Evolutionary conservation across 108 stramenopile genomes (phyloP).

Genomic region (Conticribra weissflogii): DNA sequence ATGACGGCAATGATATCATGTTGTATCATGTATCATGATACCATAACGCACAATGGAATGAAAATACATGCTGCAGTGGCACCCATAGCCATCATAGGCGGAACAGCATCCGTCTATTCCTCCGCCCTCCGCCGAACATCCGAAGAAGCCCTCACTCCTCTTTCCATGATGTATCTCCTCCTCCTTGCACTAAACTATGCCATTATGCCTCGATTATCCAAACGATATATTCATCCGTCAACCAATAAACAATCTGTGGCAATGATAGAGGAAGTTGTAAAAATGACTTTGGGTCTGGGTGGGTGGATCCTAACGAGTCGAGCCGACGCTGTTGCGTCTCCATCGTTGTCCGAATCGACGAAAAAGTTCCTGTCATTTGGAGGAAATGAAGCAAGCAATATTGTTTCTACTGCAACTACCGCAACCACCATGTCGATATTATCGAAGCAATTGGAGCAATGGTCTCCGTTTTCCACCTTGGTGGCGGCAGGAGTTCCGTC

Average conservation of each 20-base stretch:
- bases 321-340: not conserved
- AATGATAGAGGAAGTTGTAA: conserved; percentile 65
- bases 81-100: conserved; percentile 40
- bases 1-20: too few species aligned
- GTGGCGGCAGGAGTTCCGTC: conserved; percentile 80
- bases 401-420: not conserved
- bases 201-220: conserved; percentile 77
- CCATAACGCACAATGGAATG: too few species aligned
- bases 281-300: conserved; percentile 53
- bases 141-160: conserved; percentile 34
- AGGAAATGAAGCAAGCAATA: not conserved
- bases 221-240: conserved; percentile 59
- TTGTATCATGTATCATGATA: too few species aligned
- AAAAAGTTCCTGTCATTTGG: not conserved
- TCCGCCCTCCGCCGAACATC: conserved; percentile 13
- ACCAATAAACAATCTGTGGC: conserved; percentile 62
- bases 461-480: conserved; percentile 54
- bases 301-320: conserved; percentile 27
- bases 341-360: not conserved
- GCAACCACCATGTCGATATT: conserved; percentile 1
- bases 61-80: too few species aligned
- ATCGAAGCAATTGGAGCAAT: conserved; percentile 26
- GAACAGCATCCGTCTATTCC: conserved; percentile 35
- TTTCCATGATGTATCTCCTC: conserved; percentile 58
- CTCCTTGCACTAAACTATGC: conserved; percentile 85